These are phyloP conservation scores for Panicum virgatum DNA, from an alignment of 202 grass and related monocot species.

Conservation along the genomic window DNA sequence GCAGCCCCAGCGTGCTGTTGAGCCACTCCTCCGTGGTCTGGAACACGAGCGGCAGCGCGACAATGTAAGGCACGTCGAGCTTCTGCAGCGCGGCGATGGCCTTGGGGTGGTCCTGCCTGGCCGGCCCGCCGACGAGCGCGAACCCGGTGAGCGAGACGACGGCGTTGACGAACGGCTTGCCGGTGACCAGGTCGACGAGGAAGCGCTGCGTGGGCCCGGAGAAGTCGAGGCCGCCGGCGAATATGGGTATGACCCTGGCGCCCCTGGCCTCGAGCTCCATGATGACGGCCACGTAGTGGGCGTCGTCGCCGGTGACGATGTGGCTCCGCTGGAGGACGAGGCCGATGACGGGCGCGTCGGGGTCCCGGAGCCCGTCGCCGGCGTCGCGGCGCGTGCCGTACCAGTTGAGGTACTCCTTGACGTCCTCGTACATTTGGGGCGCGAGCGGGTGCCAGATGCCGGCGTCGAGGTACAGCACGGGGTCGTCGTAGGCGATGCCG, in stretches of 20 bases:
- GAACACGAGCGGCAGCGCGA: slow-evolving; percentile 92
- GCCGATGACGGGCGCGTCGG: slow-evolving; percentile 67
- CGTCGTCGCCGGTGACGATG: slow-evolving; percentile 95
- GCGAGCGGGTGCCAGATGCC: slow-evolving; percentile 98
- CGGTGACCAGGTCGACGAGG: slow-evolving; percentile 68
- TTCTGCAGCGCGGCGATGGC: slow-evolving; percentile 88
- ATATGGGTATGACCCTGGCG: slow-evolving; percentile 90
- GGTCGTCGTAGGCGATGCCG: slow-evolving; percentile 76
- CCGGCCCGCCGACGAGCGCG: slow-evolving; percentile 92
- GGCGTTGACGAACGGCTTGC: slow-evolving; percentile 78
- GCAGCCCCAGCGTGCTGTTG: slow-evolving; percentile 88
- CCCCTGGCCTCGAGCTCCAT: slow-evolving; percentile 97
- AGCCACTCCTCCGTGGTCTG: slow-evolving; percentile 99
- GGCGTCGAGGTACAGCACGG: slow-evolving; percentile 85
- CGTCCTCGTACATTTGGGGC: slow-evolving; percentile 87
- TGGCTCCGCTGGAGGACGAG: slow-evolving; percentile 93
- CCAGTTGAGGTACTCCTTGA: slow-evolving; percentile 99
- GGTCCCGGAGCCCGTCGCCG: slow-evolving; percentile 52
- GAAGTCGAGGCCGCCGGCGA: slow-evolving; percentile 90
- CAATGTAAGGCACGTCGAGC: slow-evolving; percentile 96
- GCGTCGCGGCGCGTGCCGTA: slow-evolving; percentile 77
- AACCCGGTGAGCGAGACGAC: slow-evolving; percentile 99
- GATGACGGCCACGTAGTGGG: slow-evolving; percentile 95
- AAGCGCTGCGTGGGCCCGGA: slow-evolving; percentile 64
- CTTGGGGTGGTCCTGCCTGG: slow-evolving; percentile 93